Base-by-base conservation (phyloP, 345 rosid species). In the Ricinus communis region DNA sequence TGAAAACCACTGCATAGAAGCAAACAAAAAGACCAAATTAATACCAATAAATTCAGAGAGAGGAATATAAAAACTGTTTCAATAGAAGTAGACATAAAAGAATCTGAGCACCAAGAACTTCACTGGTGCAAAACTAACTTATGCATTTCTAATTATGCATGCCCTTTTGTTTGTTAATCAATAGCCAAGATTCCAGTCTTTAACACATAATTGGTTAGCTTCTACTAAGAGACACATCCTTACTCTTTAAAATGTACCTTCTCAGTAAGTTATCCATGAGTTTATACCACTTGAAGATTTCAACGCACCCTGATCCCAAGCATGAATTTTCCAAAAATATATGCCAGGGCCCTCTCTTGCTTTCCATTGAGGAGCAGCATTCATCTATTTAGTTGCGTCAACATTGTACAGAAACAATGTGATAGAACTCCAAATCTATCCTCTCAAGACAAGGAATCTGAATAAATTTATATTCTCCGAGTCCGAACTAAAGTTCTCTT, bases 1-100 rank as follows among this genome's bases (percentile, higher is more conserved):
- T 79, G 74, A 82, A 91, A 67, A 90, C 78, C 84, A 88, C 98
- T 91, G 89, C 82, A 79, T 10, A 47, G 16, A 70, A 74, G 65
- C 33, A 47, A 65, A 64, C 33, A 62, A 21, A 62, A 9, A 41
- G 33, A 57, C 51, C 49, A 62, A 38, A n/a, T 43, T 31, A 62
- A 64, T 30, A 21, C 46, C 22, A 9, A 31, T 2, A 46, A 38
- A 45, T 64, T 27, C 31, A 62, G 8, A 12, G 18, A 52, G 21
- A 33, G 2, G 54, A 19, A 58, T 41, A 21, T 24, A 27, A 11
- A 25, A 19, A 9, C 41, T 25, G 53, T 38, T 25, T 12, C 53
- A 27, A 52, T 27, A 71, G n/a, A 36, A 49, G 40, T 18, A 51
- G 18, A 36, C 31, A 60, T 50, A 14, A 57, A 69, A 21, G 13